Evolutionary conservation across 169 alveolate genomes (phyloP), one percentile per base, ranked within the genome.

Genomic region (Plasmodium ovale): DNA sequence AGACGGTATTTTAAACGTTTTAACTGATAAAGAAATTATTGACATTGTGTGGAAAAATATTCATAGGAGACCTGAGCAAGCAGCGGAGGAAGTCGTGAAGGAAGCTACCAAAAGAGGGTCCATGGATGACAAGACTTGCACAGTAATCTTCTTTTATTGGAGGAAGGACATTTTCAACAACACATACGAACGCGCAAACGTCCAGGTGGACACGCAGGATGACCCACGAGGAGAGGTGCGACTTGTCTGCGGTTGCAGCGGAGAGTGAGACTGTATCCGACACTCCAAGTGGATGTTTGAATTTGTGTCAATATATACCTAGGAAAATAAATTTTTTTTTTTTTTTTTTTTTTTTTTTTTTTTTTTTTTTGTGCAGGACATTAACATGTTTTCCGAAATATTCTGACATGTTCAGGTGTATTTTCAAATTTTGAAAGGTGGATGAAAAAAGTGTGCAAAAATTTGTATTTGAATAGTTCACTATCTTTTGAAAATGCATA

Each of bases 101-200:
- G 92, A 87, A 29, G 95, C 95, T 5, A 92, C 91, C 2, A 44
- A 56, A 33, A 23, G 87, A 3, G 95, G 94, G 3, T 94, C 96
- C 12, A 39, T 56, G 5, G 96, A 94, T 70, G 96, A 94, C 77
- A 92, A 92, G 62, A 94, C 96, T 1, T 92, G 95, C 56, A 94
- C 94, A n/a, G 94, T 94, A 27, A 92, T 94, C 16, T 94, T 92
- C 37, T 94, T 94, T 49, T 91, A 92, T 35, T 94, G 96, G 96
- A 89, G 87, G 90, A 92, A 91, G 60, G 87, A 89, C 35, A 89
- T 92, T 53, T 85, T 88, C 33, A 88, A 79, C 25, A 85, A 89
- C 49, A 59, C 59, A 23, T 37, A 70, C 3, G 85, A 87, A 56
- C 62, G 47, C 31, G 87, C 23, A 4, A 59, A 27, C 33, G 3